A percentile compares a stretch with the other conserved stretches of the same genome.
Conservation (phyloP, 768 basidiomycete species). For the Lentinula guzmanii region DNA sequence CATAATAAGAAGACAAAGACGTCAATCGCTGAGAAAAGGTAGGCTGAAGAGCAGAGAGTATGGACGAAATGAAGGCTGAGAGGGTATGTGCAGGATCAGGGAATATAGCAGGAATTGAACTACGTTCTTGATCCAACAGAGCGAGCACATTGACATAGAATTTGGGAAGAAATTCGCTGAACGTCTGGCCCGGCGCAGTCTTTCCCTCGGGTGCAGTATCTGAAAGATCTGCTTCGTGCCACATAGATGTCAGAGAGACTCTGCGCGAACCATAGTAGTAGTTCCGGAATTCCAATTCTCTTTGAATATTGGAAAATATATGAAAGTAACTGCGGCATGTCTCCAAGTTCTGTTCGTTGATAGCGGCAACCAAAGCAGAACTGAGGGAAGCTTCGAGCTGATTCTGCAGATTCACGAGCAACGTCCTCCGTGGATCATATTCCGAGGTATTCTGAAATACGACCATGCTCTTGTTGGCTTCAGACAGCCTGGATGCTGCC, state of each 20-base stretch:
- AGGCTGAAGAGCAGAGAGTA: slow-evolving; percentile 74
- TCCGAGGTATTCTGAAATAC: slow-evolving; percentile 92
- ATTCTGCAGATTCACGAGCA: slow-evolving; percentile 92
- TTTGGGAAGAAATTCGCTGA: slow-evolving; percentile 62
- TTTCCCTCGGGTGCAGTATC: slow-evolving; percentile 40
- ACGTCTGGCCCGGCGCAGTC: slow-evolving; percentile 26
- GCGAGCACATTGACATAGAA: slow-evolving; percentile 71
- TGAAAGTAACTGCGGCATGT: slow-evolving; percentile 74
- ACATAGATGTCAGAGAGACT: slow-evolving; percentile 53
- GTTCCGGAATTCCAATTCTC: slow-evolving; percentile 87
- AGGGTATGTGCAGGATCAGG: slow-evolving; percentile 76
- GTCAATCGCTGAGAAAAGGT: slow-evolving; percentile 76
- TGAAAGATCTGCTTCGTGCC: slow-evolving; percentile 55
- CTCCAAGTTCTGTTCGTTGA: slow-evolving; percentile 70
- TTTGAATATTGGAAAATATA: slow-evolving; percentile 87
- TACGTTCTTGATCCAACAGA: slow-evolving; percentile 65
- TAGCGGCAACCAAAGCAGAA: slow-evolving; percentile 84
- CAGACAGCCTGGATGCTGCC: slow-evolving; percentile 87
- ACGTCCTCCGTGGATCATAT: slow-evolving; percentile 76
- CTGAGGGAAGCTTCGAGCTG: slow-evolving; percentile 91
- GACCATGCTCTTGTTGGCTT: slow-evolving; percentile 84
- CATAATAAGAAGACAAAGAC: slow-evolving; percentile 59
- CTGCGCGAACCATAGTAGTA: slow-evolving; percentile 90
- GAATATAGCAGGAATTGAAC: slow-evolving; percentile 78
- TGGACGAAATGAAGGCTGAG: slow-evolving; percentile 77